Percentiles rank a stretch among this genome's conserved stretches.
Evolutionary conservation across 2,329 filamentous ascomycete species (phyloP).

Genomic region (Thelonectria rubi): DNA sequence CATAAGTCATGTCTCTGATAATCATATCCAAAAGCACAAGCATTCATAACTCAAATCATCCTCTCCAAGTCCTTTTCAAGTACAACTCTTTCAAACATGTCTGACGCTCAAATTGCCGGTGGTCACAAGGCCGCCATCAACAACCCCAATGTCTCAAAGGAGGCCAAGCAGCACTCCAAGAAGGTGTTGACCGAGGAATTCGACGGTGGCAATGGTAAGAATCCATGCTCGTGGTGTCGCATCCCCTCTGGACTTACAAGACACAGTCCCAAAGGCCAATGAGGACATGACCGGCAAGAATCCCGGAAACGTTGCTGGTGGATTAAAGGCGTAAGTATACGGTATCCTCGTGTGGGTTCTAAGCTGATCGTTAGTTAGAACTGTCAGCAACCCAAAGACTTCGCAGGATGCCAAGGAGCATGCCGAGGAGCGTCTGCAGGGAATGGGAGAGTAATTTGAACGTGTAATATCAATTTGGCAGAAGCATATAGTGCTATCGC

Average conservation of each 20-base stretch:
- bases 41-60: neutral
- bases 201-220: neutral
- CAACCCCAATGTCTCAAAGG: slow-evolving; percentile 64
- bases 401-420: slow-evolving; percentile 63
- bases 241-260: too few species aligned
- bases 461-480: neutral
- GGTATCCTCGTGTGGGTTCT: neutral
- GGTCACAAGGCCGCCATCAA: slow-evolving; percentile 68
- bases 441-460: slow-evolving; percentile 16
- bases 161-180: slow-evolving; percentile 64
- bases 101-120: slow-evolving; percentile 61
- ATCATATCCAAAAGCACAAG: neutral
- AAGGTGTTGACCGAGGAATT: slow-evolving; percentile 59
- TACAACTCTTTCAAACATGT: slow-evolving; percentile 48
- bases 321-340: neutral
- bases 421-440: slow-evolving; percentile 60
- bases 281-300: neutral
- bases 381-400: slow-evolving; percentile 64
- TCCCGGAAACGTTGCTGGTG: neutral
- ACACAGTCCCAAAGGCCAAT: neutral
- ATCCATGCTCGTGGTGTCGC: too few species aligned
- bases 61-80: neutral
- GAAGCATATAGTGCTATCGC: neutral
- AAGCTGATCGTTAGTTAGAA: slow-evolving; percentile 30
- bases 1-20: too few species aligned